Base-by-base conservation (phyloP, 495 filamentous ascomycete species). In the Daldinia loculata region DNA sequence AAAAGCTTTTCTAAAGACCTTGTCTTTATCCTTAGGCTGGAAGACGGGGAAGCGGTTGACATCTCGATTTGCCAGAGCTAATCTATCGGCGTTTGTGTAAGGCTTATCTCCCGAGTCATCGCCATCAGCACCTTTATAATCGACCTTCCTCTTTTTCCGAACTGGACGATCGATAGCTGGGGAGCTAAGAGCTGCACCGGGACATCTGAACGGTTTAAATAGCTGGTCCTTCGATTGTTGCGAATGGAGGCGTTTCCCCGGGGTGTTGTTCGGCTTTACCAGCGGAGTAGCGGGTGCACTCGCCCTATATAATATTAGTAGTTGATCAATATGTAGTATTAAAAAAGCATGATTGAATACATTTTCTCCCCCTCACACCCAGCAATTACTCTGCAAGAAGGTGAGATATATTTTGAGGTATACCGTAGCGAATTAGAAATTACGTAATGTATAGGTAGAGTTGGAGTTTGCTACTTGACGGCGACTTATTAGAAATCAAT, bases 1-100 rank as follows among this genome's bases (percentile, higher is more conserved):
- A 70, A 99, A 99, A n/a, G 88, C 87, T 65, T 92, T 88, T 24
- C 89, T 87, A 69, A 98, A 97, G 0, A 90, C 86, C 6, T 85
- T 83, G 1, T 91, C 90, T 75, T 96, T 98, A 75, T 98, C 93
- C 74, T 95, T 97, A 19, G 88, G 84, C 74, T 93, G 91, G 80
- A 95, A 99, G 0, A 96, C 90, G 2, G 94, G 94, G 52, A 94
- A 99, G 64, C 88, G 89, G 78, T 98, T 98, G 58, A 87, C 90
- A 76, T 97, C 94, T 76, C 94, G 85, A 58, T 93, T 97, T 36
- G 91, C 93, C 48, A 98, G 83, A 24, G 93, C 93, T 6, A 95
- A 83, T 41, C 94, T 87, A 66, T 97, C 94, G 45, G 94, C 93
- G 72, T 95, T 97, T 50, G 92, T 92, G 79, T 93, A 97, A 43